Conservation (phyloP, 1,284 basidiomycete genomes). For the Heliocybe sulcata region DNA sequence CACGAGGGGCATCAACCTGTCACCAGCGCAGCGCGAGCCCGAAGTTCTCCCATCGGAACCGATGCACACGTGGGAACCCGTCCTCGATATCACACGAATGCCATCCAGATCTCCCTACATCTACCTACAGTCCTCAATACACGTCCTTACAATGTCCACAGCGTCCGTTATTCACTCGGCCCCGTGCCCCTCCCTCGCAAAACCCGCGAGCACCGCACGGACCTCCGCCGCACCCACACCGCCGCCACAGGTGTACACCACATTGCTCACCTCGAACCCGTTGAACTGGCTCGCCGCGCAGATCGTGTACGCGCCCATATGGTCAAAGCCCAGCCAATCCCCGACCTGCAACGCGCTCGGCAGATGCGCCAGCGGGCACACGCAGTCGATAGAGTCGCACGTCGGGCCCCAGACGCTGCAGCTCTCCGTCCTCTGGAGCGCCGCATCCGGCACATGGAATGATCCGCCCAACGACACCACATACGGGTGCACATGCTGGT, state of each 20-base stretch:
- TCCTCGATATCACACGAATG: background rate
- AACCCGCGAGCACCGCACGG: slow-evolving; percentile 24
- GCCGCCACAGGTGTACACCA: slow-evolving; percentile 36
- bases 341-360: slow-evolving; percentile 54
- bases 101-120: slow-evolving; percentile 1
- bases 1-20: background rate
- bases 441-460: slow-evolving; percentile 39
- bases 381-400: slow-evolving; percentile 75
- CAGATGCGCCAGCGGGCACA: slow-evolving; percentile 39
- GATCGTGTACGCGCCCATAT: slow-evolving; percentile 79
- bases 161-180: too few species aligned
- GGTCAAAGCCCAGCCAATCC: slow-evolving; percentile 75
- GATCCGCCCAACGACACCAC: slow-evolving; percentile 40
- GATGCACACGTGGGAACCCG: background rate
- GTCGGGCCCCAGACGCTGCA: slow-evolving; percentile 68
- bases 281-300: slow-evolving; percentile 73
- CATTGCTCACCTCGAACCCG: slow-evolving; percentile 42
- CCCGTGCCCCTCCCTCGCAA: slow-evolving; percentile 15
- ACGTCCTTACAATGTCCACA: slow-evolving; percentile 5
- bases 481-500: slow-evolving; percentile 68
- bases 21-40: too few species aligned
- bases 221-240: slow-evolving; percentile 29
- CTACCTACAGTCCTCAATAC: slow-evolving; percentile 9
- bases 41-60: background rate
- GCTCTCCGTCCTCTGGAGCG: slow-evolving; percentile 29